Conservation (phyloP, 305 asterid species). For the Withania somnifera region DNA sequence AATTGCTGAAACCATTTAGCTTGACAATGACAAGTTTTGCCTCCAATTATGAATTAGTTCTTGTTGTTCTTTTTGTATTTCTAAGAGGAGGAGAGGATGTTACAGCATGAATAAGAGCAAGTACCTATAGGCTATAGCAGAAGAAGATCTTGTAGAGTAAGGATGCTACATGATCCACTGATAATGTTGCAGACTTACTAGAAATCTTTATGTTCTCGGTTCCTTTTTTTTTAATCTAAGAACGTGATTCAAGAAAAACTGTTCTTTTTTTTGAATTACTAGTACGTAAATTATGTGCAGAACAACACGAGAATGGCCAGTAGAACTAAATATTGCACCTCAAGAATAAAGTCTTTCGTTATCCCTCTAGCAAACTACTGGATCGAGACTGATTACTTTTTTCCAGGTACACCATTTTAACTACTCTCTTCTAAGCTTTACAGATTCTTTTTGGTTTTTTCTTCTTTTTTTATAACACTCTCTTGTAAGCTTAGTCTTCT, state of each 20-base stretch:
- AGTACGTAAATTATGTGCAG: constrained; percentile 19
- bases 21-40: neutral
- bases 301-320: constrained; percentile 82
- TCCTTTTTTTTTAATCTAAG: neutral
- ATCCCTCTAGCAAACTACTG: constrained; percentile 78
- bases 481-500: neutral
- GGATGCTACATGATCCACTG: neutral
- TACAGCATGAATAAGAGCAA: neutral
- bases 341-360: constrained; percentile 83
- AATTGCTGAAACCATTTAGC: neutral
- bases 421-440: too few species aligned
- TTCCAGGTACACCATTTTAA: constrained; percentile 47
- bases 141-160: neutral
- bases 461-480: neutral
- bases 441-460: too few species aligned
- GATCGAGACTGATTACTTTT: constrained; percentile 52
- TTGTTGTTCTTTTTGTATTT: neutral
- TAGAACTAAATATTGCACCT: constrained; percentile 81
- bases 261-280: neutral
- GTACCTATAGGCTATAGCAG: too few species aligned
- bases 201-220: neutral
- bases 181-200: neutral
- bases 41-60: neutral
- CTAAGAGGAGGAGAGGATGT: neutral
- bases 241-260: neutral